A percentile compares a stretch with the other conserved stretches of the same genome.
These are phyloP conservation scores for Scheffersomyces lignicola DNA, from an alignment of 1,139 yeast species.

Conservation along the genomic window DNA sequence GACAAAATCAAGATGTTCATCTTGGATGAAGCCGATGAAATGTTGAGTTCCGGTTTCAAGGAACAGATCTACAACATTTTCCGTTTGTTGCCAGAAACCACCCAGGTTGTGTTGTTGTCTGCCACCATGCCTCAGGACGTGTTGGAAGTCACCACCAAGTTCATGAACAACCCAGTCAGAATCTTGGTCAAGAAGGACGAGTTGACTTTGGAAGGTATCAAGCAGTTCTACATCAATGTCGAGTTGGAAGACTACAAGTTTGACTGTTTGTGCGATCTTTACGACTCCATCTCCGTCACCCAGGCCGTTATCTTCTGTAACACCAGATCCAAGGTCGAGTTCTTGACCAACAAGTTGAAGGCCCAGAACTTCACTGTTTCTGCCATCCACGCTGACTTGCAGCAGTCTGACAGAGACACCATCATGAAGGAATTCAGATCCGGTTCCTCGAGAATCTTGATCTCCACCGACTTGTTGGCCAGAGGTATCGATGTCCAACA, in stretches of 20 bases:
- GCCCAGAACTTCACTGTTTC: constrained; percentile 92
- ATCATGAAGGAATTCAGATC: constrained; percentile 99
- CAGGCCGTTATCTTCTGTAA: constrained; percentile 99
- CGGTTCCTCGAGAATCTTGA: constrained; percentile 96
- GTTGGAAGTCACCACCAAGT: constrained; percentile 92
- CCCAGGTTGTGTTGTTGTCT: constrained; percentile 94
- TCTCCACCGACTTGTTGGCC: constrained; percentile 96
- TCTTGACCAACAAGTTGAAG: constrained; percentile 82
- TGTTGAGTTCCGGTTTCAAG: constrained; percentile 95
- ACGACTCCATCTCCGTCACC: constrained; percentile 96
- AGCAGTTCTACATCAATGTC: constrained; percentile 93
- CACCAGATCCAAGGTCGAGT: constrained; percentile 97
- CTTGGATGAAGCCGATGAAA: constrained; percentile 99
- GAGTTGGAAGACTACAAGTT: constrained; percentile 92
- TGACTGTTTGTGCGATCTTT: constrained; percentile 94
- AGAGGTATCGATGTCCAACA: constrained; percentile 99
- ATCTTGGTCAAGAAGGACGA: constrained; percentile 98
- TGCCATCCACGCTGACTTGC: constrained; percentile 96
- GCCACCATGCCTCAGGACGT: constrained; percentile 99
- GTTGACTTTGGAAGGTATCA: constrained; percentile 96
- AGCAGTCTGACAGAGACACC: constrained; percentile 95
- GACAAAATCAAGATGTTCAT: constrained; percentile 93
- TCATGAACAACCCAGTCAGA: constrained; percentile 97
- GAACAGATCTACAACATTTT: constrained; percentile 97
- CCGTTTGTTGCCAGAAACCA: constrained; percentile 89